Conservation (phyloP, 352 stramenopile genomes). For the Phytophthora multivora region DNA sequence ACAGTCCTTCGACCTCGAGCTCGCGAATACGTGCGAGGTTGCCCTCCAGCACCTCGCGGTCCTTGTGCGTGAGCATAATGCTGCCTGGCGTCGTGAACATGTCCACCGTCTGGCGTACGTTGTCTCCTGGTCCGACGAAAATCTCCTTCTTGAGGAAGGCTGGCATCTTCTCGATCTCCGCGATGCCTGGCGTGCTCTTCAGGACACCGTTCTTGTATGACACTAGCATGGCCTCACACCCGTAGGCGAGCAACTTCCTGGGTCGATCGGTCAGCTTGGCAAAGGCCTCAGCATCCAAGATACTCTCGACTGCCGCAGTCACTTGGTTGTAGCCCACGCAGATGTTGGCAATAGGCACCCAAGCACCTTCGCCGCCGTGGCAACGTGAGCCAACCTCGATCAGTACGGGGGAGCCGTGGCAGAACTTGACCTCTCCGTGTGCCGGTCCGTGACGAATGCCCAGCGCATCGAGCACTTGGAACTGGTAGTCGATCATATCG, state of each 20-base stretch:
- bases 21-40: conserved; percentile 93
- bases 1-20: conserved; percentile 76
- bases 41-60: conserved; percentile 78
- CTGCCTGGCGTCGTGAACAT: conserved; percentile 95
- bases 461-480: conserved; percentile 75
- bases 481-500: conserved; percentile 86
- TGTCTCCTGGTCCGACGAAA: conserved; percentile 80
- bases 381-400: conserved; percentile 97
- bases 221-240: conserved; percentile 94
- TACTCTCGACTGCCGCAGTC: conserved; percentile 86
- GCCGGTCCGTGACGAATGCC: conserved; percentile 77
- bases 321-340: conserved; percentile 96
- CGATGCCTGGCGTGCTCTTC: conserved; percentile 88
- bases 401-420: conserved; percentile 85
- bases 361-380: conserved; percentile 95
- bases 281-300: conserved; percentile 66
- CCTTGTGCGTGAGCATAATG: conserved; percentile 93
- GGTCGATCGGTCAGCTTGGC: conserved; percentile 70
- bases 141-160: conserved; percentile 94
- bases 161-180: conserved; percentile 91
- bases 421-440: conserved; percentile 89
- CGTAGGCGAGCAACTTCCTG: conserved; percentile 76
- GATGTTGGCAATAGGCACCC: conserved; percentile 90
- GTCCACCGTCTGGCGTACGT: conserved; percentile 91
- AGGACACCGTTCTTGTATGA: conserved; percentile 92